phyloP scores from a whole-genome alignment of 139 green algal genomes.

The Mychonastes homosphaera region DNA sequence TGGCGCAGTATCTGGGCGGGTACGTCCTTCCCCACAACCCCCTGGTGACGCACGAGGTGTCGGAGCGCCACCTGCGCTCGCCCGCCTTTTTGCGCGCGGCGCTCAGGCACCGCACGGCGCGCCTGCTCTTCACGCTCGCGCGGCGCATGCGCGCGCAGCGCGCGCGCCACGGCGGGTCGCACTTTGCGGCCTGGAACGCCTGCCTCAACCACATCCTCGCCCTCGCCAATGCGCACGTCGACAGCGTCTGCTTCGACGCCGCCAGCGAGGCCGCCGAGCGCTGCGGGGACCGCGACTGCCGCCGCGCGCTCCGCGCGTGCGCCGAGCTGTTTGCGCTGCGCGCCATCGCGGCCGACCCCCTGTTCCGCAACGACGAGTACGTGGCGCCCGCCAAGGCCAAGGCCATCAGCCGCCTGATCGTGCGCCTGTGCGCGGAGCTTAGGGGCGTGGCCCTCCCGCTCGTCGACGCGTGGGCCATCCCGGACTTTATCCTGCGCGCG shows the following conservation, averaged over 20 bases:
- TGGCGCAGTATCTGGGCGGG: slow-evolving; percentile 28
- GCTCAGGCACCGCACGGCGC: slow-evolving; percentile 33
- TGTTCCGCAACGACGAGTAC: slow-evolving; percentile 69
- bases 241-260: slow-evolving; percentile 21
- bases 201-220: slow-evolving; percentile 66
- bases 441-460: slow-evolving; percentile 46
- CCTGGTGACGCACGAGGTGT: slow-evolving; percentile 66
- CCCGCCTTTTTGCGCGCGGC: slow-evolving; percentile 45
- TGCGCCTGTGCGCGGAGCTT: slow-evolving; percentile 44
- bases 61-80: slow-evolving; percentile 54
- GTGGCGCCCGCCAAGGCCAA: slow-evolving; percentile 76
- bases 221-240: slow-evolving; percentile 49
- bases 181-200: slow-evolving; percentile 72
- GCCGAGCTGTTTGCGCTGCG: slow-evolving; percentile 67
- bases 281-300: slow-evolving; percentile 60
- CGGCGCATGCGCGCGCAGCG: slow-evolving; percentile 36
- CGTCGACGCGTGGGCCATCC: slow-evolving; percentile 64
- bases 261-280: slow-evolving; percentile 41
- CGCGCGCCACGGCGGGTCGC: slow-evolving; percentile 28
- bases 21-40: slow-evolving; percentile 61
- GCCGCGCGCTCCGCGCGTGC: slow-evolving; percentile 37
- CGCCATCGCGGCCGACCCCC: slow-evolving; percentile 56
- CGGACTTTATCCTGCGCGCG: slow-evolving; percentile 71
- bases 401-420: slow-evolving; percentile 61
- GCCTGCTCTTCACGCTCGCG: slow-evolving; percentile 65